Percentiles rank a stretch among this genome's conserved stretches.
phyloP scores from a whole-genome alignment of 2,329 filamentous ascomycete species.

The Mycosphaerella sp. region DNA sequence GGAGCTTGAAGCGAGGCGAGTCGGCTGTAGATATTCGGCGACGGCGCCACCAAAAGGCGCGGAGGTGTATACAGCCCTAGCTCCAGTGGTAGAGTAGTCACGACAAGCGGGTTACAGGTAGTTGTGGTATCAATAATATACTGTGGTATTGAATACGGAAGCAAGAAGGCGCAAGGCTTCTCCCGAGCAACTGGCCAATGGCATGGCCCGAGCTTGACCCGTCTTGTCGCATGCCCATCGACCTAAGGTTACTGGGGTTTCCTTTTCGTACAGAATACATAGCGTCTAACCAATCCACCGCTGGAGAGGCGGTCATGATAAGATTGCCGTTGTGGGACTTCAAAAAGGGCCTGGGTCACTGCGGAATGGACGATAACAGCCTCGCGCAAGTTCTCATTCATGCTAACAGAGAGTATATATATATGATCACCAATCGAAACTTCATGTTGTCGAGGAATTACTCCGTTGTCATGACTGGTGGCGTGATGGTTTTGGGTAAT shows the following conservation, averaged over 20 bases:
- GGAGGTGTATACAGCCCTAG: not conserved
- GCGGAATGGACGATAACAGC: slow-evolving; percentile 31
- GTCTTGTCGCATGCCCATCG: no score
- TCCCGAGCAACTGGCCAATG: no score
- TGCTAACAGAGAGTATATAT: slow-evolving; percentile 45
- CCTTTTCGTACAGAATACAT: no score
- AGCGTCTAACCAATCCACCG: no score
- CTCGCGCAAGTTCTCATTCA: slow-evolving; percentile 48
- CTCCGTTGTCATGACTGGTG: slow-evolving; percentile 36
- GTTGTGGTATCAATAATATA: slow-evolving; percentile 42
- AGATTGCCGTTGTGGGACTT: no score
- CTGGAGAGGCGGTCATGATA: no score
- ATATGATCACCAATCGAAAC: slow-evolving; percentile 33
- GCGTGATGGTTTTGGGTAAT: slow-evolving; percentile 35
- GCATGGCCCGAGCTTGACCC: no score
- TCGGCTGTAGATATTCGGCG: slow-evolving; percentile 3
- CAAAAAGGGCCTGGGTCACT: no score
- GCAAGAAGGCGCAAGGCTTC: no score
- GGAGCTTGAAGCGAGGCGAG: slow-evolving; percentile 6
- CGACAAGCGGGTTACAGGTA: not conserved
- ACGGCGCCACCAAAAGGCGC: not conserved
- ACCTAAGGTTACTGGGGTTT: no score
- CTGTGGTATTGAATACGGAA: no score
- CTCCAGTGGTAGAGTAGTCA: not conserved
- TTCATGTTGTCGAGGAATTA: slow-evolving; percentile 43